These are phyloP conservation scores for Solanum commersonii DNA, from an alignment of 257 asterid genomes.

Conservation along the genomic window DNA sequence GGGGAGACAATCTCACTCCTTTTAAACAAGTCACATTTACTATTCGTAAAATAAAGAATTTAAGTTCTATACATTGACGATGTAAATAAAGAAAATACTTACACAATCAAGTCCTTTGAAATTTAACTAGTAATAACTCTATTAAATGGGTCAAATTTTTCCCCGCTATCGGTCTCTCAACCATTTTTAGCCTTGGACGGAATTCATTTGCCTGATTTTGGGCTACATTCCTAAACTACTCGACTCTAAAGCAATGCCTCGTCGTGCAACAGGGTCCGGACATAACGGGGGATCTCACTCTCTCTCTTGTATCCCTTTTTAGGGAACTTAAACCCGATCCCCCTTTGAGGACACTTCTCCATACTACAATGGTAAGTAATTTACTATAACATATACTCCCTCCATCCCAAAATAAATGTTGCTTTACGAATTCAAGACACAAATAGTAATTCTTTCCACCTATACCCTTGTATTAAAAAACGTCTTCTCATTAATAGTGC, in stretches of 20 bases:
- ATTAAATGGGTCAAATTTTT: neutral
- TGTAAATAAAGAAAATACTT: neutral
- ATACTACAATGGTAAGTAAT: neutral
- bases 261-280: neutral
- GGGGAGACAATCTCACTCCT: neutral
- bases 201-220: neutral
- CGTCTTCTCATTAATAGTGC: neutral
- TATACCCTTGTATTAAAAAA: neutral
- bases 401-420: neutral
- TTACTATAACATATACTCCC: neutral
- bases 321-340: too few relatives aligned
- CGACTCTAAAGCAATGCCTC: neutral
- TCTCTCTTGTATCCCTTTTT: neutral
- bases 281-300: neutral
- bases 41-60: neutral
- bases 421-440: neutral
- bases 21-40: neutral
- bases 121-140: neutral
- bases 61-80: neutral
- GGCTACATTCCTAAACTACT: neutral
- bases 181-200: neutral
- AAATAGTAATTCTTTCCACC: neutral
- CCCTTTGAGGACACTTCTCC: too few relatives aligned
- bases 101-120: neutral
- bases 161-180: rapidly evolving